A percentile compares a stretch with the other conserved stretches of the same genome.
phyloP scores from a whole-genome alignment of 768 basidiomycete genomes.

The Tephrocybe sp. region DNA sequence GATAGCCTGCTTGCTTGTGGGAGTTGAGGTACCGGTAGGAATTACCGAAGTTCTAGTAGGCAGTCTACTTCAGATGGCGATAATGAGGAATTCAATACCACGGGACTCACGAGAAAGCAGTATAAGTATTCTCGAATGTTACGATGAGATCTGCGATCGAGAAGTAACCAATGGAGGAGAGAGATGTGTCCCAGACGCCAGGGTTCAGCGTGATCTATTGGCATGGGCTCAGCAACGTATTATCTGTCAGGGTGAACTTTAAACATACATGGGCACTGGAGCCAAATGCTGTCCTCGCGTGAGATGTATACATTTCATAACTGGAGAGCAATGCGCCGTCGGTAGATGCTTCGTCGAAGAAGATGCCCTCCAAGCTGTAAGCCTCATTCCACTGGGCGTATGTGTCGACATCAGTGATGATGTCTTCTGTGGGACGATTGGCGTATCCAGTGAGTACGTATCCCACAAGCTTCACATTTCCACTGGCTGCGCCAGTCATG shows the following conservation, averaged over 20 bases:
- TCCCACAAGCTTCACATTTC: constrained; percentile 29
- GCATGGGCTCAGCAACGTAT: neutral
- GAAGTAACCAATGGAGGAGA: constrained; percentile 21
- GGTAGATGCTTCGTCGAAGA: constrained; percentile 32
- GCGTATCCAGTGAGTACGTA: constrained; percentile 30
- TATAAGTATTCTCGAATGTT: constrained; percentile 26
- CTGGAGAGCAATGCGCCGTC: constrained; percentile 13
- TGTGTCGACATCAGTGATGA: constrained; percentile 27
- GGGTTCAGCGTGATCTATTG: constrained; percentile 29
- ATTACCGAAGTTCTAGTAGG: constrained; percentile 13
- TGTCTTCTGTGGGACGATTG: constrained; percentile 15
- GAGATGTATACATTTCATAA: constrained; percentile 22
- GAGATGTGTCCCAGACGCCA: constrained; percentile 14
- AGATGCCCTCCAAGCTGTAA: constrained; percentile 32
- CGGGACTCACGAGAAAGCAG: constrained; percentile 29
- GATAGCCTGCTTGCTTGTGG: constrained; percentile 26
- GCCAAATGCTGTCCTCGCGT: constrained; percentile 18
- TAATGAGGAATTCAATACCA: no score
- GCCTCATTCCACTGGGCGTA: constrained; percentile 28
- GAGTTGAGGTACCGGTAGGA: constrained; percentile 16
- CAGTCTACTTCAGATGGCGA: no score
- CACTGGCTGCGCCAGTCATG: constrained; percentile 4
- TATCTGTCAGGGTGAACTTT: neutral
- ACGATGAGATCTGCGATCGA: constrained; percentile 28
- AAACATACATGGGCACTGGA: constrained; percentile 14